These are phyloP conservation scores for Heritiera fomes DNA, from an alignment of 345 rosid genomes.

Conservation along the genomic window DNA sequence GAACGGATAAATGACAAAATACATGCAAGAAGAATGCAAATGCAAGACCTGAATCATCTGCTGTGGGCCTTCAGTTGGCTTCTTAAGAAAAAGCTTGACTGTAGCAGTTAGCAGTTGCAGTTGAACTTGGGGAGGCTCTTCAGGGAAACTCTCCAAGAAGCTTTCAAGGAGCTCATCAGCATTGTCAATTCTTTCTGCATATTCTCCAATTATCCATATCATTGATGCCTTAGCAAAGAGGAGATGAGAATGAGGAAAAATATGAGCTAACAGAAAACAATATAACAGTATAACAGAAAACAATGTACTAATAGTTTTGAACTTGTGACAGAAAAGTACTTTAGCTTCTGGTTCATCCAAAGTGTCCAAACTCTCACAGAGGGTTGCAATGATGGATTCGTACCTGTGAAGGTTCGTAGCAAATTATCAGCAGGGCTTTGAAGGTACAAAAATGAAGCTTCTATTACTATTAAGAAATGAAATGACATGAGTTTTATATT, in stretches of 20 bases:
- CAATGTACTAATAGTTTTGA: background rate
- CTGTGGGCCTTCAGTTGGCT: conserved; percentile 99
- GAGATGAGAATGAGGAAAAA: conserved; percentile 1
- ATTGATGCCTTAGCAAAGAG: conserved; percentile 74
- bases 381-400: conserved; percentile 96
- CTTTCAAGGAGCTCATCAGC: conserved; percentile 99
- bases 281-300: conserved; percentile 14
- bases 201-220: conserved; percentile 99
- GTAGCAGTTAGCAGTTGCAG: conserved; percentile 98
- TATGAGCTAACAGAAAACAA: conserved; percentile 7
- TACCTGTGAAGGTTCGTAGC: conserved; percentile 50
- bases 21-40: conserved; percentile 13
- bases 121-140: conserved; percentile 99
- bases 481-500: background rate
- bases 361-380: conserved; percentile 96
- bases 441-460: conserved; percentile 22
- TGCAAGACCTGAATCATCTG: conserved; percentile 94
- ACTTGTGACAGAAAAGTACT: conserved; percentile 45
- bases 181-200: conserved; percentile 99
- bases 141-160: conserved; percentile 98
- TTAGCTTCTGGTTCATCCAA: conserved; percentile 98
- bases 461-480: background rate
- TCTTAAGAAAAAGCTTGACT: conserved; percentile 95
- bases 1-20: conserved; percentile 3
- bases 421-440: conserved; percentile 6